Evolutionary conservation across 345 rosid genomes (phyloP).

Genomic region (Streptanthus diversifolius): DNA sequence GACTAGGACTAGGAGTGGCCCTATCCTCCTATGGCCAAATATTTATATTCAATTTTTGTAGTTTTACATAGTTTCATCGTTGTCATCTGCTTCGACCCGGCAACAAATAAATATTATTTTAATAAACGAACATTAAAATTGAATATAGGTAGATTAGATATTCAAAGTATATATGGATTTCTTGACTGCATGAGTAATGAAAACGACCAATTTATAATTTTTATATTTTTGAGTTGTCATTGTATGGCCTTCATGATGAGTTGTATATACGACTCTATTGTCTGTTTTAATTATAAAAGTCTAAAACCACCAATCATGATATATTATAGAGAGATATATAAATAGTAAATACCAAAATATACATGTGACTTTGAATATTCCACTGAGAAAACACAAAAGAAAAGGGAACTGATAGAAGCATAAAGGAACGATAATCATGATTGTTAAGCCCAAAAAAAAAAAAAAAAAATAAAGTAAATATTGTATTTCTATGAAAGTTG

Average conservation of each 20-base stretch:
- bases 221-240: constrained; percentile 28
- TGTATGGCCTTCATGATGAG: constrained; percentile 26
- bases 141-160: neutral
- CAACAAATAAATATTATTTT: neutral
- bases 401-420: neutral
- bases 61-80: neutral
- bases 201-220: constrained; percentile 15
- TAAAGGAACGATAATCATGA: neutral
- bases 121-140: neutral
- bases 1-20: neutral
- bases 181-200: constrained; percentile 25
- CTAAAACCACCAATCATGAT: neutral
- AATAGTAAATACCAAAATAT: neutral
- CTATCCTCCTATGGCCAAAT: neutral
- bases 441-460: neutral
- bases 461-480: neutral
- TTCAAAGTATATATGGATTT: neutral
- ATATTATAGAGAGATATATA: neutral
- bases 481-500: neutral
- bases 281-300: neutral
- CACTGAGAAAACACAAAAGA: neutral
- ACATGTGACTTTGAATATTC: neutral
- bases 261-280: neutral
- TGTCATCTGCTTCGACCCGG: constrained; percentile 1
- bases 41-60: neutral